Conservation (phyloP, 1,139 yeast species). For the Debaryomyces singareniensis region DNA sequence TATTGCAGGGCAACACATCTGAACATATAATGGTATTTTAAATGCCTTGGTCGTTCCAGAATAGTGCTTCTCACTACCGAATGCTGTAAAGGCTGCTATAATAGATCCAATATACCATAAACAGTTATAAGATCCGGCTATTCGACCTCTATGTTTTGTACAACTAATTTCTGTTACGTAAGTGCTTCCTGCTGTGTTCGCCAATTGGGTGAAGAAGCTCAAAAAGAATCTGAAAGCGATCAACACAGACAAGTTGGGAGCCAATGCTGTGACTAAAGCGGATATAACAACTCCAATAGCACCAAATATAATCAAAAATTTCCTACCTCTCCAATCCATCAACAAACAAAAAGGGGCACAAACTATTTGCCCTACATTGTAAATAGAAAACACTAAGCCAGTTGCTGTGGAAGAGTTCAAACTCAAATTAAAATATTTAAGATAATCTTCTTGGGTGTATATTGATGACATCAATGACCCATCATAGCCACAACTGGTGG, state of each 20-base stretch:
- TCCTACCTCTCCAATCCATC: conserved; percentile 15
- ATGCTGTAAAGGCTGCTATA: too few species aligned
- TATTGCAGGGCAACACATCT: conserved; percentile 9
- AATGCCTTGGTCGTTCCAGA: conserved; percentile 13
- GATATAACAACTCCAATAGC: conserved; percentile 15
- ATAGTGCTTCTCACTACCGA: conserved; percentile 12
- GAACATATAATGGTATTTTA: conserved; percentile 11
- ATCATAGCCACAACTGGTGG: too few species aligned
- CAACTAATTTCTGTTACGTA: too few species aligned
- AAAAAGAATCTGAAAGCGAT: conserved; percentile 19
- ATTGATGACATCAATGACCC: too few species aligned
- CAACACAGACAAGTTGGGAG: conserved; percentile 12
- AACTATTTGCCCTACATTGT: conserved; percentile 13
- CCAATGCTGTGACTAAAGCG: conserved; percentile 18
- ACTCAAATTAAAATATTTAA: too few species aligned
- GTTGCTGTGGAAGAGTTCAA: too few species aligned
- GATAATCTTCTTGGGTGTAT: too few species aligned
- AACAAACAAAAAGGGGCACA: conserved; percentile 13
- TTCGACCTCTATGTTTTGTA: too few species aligned
- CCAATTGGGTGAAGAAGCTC: conserved; percentile 12
- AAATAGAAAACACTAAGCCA: conserved; percentile 15
- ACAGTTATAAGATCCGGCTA: too few species aligned
- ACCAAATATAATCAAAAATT: conserved; percentile 12
- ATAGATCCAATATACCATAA: too few species aligned
- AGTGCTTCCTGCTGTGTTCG: too few species aligned